Base-by-base conservation (phyloP, 768 basidiomycete genomes). In the Podaxis pistillaris region DNA sequence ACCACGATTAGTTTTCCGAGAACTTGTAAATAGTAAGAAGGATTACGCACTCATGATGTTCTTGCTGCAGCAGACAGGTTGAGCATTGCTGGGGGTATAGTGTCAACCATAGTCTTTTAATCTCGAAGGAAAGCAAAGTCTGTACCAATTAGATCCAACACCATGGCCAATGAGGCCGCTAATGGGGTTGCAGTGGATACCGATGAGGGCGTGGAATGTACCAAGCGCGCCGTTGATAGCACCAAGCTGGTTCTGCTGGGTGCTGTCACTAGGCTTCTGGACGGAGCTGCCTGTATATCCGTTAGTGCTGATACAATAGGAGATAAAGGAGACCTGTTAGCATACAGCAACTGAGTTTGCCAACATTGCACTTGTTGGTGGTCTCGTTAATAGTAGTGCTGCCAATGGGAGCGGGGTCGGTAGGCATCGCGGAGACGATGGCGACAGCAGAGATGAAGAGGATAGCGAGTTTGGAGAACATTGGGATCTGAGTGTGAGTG, bases 41-140 rank as follows among this genome's bases (percentile, higher is more conserved):
- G 26, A 58, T 19, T 56, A 63, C 69, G 46, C 53, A 71, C 71
- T 59, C 58, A 66, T 65, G 49, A 52, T 40, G 63, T 68, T 69
- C 13, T 61, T n/a, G n/a, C 51, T 61, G 67, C 71, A 72, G 61
- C 71, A 72, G 9, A 66, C 65, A 9, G 68, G 63, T 44, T 67
- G 60, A 7, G 36, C 30, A 24, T 44, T 57, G 58, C 69, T 67
- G 51, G 2, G 54, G 9, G 24, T 37, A 55, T 30, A 40, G 4
- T 61, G 37, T 44, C 17, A 36, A 17, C 41, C 17, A 19, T 15
- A 17, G 19, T 13, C 36, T 46, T 36, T 0, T 22, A 49, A 24
- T 4, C 37, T 11, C 33, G 11, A 5, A 55, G 33, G 51, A 49
- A 22, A 40, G 53, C 22, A 38, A 9, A 11, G 22, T 12, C 7